Conservation (phyloP, 1,284 basidiomycete species). For the Leccinum pachyderme region DNA sequence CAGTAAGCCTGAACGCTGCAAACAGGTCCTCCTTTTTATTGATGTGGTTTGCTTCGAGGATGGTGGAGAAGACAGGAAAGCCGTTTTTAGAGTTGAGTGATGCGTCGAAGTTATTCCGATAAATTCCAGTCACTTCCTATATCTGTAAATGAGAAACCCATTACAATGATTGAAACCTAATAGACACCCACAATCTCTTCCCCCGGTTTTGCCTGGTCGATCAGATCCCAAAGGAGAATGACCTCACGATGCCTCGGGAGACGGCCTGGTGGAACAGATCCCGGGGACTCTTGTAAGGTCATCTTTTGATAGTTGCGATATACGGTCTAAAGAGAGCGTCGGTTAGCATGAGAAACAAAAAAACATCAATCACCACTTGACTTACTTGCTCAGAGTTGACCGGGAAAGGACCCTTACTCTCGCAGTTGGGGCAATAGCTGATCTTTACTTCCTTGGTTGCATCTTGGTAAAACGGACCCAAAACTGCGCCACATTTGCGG, state of each 20-base stretch:
- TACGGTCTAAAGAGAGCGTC: constrained; percentile 68
- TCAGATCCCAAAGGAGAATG: constrained; percentile 95
- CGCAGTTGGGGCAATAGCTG: constrained; percentile 92
- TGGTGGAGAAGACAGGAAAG: constrained; percentile 98
- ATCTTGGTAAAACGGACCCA: constrained; percentile 98
- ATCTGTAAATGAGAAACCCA: constrained; percentile 14
- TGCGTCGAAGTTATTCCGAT: constrained; percentile 98
- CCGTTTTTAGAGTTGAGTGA: constrained; percentile 98
- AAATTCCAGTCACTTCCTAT: constrained; percentile 95
- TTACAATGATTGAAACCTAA: not conserved
- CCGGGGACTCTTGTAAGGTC: constrained; percentile 98
- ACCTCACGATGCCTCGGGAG: constrained; percentile 96
- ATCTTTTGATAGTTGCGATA: constrained; percentile 99
- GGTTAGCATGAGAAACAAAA: not conserved
- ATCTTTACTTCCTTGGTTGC: constrained; percentile 92
- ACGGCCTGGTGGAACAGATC: constrained; percentile 95
- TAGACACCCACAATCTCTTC: constrained; percentile 84
- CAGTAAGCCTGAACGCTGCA: constrained; percentile 93
- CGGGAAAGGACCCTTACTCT: constrained; percentile 91
- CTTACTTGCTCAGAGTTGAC: constrained; percentile 93
- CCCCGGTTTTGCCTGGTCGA: constrained; percentile 96
- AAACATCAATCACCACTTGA: not conserved
- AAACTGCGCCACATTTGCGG: constrained; percentile 83
- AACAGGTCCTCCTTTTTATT: constrained; percentile 97
- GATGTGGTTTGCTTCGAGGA: constrained; percentile 97